phyloP scores from a whole-genome alignment of 2,329 filamentous ascomycete genomes.

The Rugonectria rugulosa region DNA sequence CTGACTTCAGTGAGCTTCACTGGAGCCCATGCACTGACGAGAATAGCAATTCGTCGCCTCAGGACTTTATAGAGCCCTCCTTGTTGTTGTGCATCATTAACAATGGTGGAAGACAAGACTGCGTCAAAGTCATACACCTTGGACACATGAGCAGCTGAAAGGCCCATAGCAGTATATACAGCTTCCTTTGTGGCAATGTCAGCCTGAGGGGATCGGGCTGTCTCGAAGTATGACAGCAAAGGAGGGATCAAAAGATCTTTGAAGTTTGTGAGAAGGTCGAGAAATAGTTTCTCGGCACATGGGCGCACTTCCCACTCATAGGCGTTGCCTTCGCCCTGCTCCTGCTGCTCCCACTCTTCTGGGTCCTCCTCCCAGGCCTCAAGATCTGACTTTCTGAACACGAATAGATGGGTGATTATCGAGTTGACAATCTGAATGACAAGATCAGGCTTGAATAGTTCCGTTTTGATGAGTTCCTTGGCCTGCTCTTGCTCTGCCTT shows the following conservation, averaged over 20 bases:
- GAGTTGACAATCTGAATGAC: slow-evolving; percentile 83
- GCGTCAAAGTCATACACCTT: slow-evolving; percentile 81
- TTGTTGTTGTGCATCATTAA: slow-evolving; percentile 75
- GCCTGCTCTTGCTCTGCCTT: slow-evolving; percentile 80
- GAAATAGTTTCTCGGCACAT: slow-evolving; percentile 91
- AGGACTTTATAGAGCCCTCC: slow-evolving; percentile 77
- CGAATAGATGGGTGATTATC: slow-evolving; percentile 86
- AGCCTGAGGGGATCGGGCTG: slow-evolving; percentile 69
- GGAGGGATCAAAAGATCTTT: slow-evolving; percentile 82
- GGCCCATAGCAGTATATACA: slow-evolving; percentile 90
- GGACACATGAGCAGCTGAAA: slow-evolving; percentile 80
- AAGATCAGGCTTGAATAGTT: slow-evolving; percentile 79
- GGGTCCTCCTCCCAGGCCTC: slow-evolving; percentile 94
- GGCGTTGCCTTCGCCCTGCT: slow-evolving; percentile 83
- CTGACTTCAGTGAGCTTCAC: slow-evolving; percentile 75
- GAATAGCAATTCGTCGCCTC: slow-evolving; percentile 84
- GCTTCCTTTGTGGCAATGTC: slow-evolving; percentile 90
- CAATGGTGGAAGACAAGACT: slow-evolving; percentile 78
- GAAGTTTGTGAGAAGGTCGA: slow-evolving; percentile 89
- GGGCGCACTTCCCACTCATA: slow-evolving; percentile 94
- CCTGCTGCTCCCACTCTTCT: slow-evolving; percentile 92
- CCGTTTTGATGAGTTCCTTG: slow-evolving; percentile 71
- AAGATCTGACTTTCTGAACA: slow-evolving; percentile 85
- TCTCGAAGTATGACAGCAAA: slow-evolving; percentile 82
- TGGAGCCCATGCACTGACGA: slow-evolving; percentile 89